These are phyloP conservation scores for Saccharum hybrid DNA, from an alignment of 202 grass and related monocot genomes.

Conservation along the genomic window DNA sequence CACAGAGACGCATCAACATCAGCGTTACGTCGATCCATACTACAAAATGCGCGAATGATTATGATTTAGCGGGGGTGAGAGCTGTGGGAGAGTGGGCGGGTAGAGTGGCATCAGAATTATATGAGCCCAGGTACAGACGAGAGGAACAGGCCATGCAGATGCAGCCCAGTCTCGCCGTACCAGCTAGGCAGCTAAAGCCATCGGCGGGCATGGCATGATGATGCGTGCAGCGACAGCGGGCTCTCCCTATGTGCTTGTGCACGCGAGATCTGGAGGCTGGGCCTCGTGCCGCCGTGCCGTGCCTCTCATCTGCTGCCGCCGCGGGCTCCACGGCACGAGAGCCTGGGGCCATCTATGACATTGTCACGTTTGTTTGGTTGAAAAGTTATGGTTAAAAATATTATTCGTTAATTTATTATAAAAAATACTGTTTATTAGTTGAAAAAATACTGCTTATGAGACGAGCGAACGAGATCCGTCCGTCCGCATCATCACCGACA, in stretches of 20 bases:
- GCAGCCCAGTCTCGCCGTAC: neutral
- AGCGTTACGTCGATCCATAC: neutral
- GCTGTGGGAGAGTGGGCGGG: neutral
- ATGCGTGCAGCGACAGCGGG: too few species aligned
- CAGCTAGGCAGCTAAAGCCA: too few species aligned
- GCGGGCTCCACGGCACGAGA: neutral
- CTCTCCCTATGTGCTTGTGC: neutral
- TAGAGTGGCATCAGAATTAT: neutral
- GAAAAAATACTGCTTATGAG: too few species aligned
- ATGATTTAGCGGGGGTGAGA: neutral
- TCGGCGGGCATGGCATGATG: too few species aligned
- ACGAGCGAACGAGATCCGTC: neutral
- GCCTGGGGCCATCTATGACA: neutral
- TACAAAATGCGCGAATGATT: neutral
- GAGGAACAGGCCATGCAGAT: slow-evolving; percentile 18
- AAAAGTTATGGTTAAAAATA: too few species aligned
- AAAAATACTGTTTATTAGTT: too few species aligned
- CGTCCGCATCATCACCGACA: slow-evolving; percentile 21
- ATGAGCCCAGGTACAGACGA: neutral
- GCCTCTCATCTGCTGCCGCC: neutral
- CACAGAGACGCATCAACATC: neutral
- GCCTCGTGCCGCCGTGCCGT: neutral
- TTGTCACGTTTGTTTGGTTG: neutral
- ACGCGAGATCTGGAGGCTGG: too few species aligned
- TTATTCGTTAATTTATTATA: too few species aligned